Percentiles rank a stretch among this genome's conserved stretches.
phyloP scores from a whole-genome alignment of 75 land plant species.

The Pinus taeda region DNA sequence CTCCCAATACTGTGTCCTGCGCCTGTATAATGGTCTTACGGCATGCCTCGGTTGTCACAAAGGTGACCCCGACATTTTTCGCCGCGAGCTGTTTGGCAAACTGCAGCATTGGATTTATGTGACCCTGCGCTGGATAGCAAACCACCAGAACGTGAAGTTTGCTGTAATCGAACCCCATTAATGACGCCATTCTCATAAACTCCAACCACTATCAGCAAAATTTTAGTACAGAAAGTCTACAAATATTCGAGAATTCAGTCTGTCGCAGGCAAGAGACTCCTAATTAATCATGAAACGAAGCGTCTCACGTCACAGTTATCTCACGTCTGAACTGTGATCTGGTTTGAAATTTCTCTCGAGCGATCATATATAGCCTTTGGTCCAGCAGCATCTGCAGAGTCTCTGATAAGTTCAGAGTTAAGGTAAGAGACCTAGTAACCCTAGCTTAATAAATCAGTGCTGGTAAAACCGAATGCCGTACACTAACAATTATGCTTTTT shows the following conservation, averaged over 20 bases:
- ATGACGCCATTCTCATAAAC: background rate
- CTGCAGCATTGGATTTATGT: conserved; percentile 33
- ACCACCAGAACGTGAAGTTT: conserved; percentile 25
- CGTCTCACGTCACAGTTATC: no score
- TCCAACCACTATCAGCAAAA: no score
- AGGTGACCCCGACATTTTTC: conserved; percentile 15
- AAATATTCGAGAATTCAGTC: background rate
- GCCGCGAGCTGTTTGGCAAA: conserved; percentile 20
- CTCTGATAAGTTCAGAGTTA: no score
- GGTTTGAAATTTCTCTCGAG: no score
- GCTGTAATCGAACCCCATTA: background rate
- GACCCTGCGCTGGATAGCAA: conserved; percentile 30
- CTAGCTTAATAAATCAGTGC: no score
- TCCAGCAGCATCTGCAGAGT: no score
- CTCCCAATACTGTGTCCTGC: background rate
- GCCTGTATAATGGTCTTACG: background rate
- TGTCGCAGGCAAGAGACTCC: no score
- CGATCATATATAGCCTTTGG: no score
- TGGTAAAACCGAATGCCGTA: background rate
- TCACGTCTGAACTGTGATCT: no score
- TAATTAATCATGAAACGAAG: no score
- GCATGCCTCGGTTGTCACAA: conserved; percentile 17
- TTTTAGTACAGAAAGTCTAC: background rate
- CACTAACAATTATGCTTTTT: no score
- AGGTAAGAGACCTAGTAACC: no score